Evolutionary conservation across 2,329 filamentous ascomycete species (phyloP).

Genomic region (Cercospora sp.): DNA sequence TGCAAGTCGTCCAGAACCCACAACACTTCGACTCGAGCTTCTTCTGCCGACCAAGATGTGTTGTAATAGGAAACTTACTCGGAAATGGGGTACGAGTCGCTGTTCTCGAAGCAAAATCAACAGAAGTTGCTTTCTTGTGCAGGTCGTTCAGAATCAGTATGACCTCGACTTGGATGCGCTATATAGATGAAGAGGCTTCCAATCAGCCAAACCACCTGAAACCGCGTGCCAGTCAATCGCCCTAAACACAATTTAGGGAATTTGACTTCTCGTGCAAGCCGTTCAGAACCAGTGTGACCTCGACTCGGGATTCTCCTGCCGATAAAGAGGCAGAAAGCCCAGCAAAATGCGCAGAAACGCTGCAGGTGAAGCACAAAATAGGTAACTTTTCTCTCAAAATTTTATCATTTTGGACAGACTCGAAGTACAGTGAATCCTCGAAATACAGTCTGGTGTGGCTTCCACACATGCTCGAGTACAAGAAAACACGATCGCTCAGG

Average conservation of each 20-base stretch:
- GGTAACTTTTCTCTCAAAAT: background rate
- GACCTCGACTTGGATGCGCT: background rate
- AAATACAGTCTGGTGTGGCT: background rate
- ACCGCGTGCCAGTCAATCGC: background rate
- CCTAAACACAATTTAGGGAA: background rate
- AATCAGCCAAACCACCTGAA: background rate
- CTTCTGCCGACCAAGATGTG: background rate
- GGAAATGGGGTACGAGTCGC: background rate
- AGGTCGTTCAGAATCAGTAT: background rate
- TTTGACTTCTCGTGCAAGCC: background rate
- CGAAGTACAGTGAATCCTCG: background rate
- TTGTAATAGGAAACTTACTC: background rate
- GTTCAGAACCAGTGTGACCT: background rate
- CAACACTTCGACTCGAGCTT: background rate
- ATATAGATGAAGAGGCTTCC: background rate
- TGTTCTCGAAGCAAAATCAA: background rate
- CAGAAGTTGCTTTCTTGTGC: background rate
- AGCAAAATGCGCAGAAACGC: background rate
- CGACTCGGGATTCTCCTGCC: background rate
- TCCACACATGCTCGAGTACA: background rate
- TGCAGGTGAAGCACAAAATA: background rate
- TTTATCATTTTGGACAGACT: background rate
- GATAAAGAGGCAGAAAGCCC: background rate
- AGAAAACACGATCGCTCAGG: background rate
- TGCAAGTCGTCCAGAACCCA: background rate